Evolutionary conservation across 768 basidiomycete genomes (phyloP), one percentile per base, ranked within the genome.

Genomic region (Melanogaster broomeanus): DNA sequence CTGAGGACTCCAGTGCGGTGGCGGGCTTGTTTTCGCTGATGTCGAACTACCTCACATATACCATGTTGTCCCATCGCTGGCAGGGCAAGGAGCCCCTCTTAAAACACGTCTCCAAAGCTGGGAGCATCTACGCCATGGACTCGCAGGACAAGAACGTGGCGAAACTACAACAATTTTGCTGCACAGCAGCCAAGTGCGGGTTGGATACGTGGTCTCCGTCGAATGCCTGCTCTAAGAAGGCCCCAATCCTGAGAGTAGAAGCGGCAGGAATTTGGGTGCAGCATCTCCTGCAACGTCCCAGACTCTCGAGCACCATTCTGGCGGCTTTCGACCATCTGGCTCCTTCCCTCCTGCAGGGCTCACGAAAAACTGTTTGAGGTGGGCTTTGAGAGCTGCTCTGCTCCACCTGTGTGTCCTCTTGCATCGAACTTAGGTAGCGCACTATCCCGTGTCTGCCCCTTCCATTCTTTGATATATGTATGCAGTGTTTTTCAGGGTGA

Each of bases 161-260:
- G 31, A 66, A 68, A 39, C 65, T 66, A 19, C 67, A 68, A 16
- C 59, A 69, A 12, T 68, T 62, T 27, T 66, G 67, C 35, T 69
- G 64, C 22, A 15, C 52, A 7, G 59, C 59, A 6, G 67, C 64
- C 1, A 66, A 59, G 39, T 68, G 62, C 24, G 65, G 67, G 2
- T 66, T 47, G n/a, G n/a, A n/a, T n/a, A n/a, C 44, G 1, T 55
- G 49, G 28, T 61, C 45, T 1, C 34, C 19, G 37, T 66, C 62
- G 1, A 59, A 42, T 34, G 64, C 59, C 35, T 52, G 56, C 42
- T 65, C 64, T 8, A 65, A n/a, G 45, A n/a, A 63, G 34, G 5
- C 52, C 57, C 65, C 65, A 66, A 15, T n/a, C 28, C 44, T 46
- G 58, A 45, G 45, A 62, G 51, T 66, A 66, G 52, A 66, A 66